Evolutionary conservation across 1,284 basidiomycete genomes (phyloP), one percentile per base, ranked within the genome.

Genomic region (Cutaneotrichosporon sp.): DNA sequence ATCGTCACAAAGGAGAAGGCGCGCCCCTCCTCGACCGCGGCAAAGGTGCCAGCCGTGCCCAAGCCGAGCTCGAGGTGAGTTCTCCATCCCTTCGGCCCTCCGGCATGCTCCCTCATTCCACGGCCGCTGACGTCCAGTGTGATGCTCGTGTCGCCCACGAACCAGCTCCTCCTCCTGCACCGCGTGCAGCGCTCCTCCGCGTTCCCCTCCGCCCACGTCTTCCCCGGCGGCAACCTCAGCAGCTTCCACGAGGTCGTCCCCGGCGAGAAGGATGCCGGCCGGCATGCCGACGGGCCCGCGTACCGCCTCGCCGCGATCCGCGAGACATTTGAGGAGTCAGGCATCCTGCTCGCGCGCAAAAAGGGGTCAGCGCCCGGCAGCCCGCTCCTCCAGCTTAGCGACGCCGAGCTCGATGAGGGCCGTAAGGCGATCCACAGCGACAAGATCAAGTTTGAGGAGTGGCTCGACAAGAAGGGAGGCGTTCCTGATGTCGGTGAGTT

Each of bases 171-270:
- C 60, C 69, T 83, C 14, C 64, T 69, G 46, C 67, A 70, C 43
- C 77, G 79, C 8, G 72, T 57, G n/a, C 74, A 56, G 78, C 80
- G 56, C 78, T 82, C 22, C 73, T 79, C 52, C 80, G 78, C n/a
- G 81, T 81, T 5, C 83, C 83, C 13, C 82, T 84, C 72, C 82
- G 84, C 66, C 77, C 83, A 50, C 58, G 77, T 82, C 47, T 74
- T 83, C 54, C 69, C 72, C 54, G 70, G 69, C 34, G 83, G 81
- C 14, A 65, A 72, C 4, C 79, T 84, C 62, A 64, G 64, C 13
- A 80, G 78, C 11, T 64, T 83, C 8, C 79, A 82, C 57, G 49
- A 60, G 49, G 25, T 16, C 16, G 58, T 63, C 10, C 64, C 64
- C 18, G 55, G 24, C 20, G 45, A 38, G 5, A 18, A 47, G 13